A percentile compares a stretch with the other conserved stretches of the same genome.
Conservation (phyloP, 176 grass and related monocot species). For the Rhipidocladum racemiflorum region DNA sequence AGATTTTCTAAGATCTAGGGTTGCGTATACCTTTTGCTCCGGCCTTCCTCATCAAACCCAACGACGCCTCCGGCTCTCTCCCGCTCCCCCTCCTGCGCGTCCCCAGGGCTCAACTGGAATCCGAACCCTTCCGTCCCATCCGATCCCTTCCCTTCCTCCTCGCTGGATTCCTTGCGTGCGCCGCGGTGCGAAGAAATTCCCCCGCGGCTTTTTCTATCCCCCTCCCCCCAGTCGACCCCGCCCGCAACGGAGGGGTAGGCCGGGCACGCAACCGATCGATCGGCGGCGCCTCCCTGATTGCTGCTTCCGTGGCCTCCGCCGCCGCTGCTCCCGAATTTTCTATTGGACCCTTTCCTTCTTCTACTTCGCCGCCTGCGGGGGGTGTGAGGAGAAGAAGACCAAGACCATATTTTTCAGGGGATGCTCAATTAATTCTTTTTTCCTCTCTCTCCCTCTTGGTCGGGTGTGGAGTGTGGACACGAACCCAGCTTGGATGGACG, state of each 20-base stretch:
- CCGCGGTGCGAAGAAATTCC: slow-evolving; percentile 34
- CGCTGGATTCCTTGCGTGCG: slow-evolving; percentile 48
- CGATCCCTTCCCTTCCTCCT: not conserved
- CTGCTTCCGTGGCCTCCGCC: not conserved
- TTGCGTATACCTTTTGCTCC: slow-evolving; percentile 57
- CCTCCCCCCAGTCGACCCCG: slow-evolving; percentile 17
- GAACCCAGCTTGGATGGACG: too few relatives aligned
- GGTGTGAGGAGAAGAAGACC: slow-evolving; percentile 38
- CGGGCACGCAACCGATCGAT: not conserved
- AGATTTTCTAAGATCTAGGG: slow-evolving; percentile 62
- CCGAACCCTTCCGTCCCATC: slow-evolving; percentile 20
- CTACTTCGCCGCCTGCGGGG: slow-evolving; percentile 47
- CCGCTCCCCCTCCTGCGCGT: not conserved
- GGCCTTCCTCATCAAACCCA: slow-evolving; percentile 49
- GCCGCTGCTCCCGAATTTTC: slow-evolving; percentile 17
- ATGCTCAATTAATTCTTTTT: slow-evolving; percentile 17
- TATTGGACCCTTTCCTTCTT: slow-evolving; percentile 42
- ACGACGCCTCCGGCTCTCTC: not conserved
- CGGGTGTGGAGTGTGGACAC: too few relatives aligned
- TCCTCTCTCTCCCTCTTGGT: too few relatives aligned
- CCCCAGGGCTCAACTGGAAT: slow-evolving; percentile 17
- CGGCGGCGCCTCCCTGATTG: slow-evolving; percentile 7
- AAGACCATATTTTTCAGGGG: slow-evolving; percentile 44
- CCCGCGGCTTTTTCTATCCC: slow-evolving; percentile 13
- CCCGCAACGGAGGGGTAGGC: not conserved